Evolutionary conservation across 2,329 filamentous ascomycete genomes (phyloP).

Genomic region (Paradendryphiella salina): DNA sequence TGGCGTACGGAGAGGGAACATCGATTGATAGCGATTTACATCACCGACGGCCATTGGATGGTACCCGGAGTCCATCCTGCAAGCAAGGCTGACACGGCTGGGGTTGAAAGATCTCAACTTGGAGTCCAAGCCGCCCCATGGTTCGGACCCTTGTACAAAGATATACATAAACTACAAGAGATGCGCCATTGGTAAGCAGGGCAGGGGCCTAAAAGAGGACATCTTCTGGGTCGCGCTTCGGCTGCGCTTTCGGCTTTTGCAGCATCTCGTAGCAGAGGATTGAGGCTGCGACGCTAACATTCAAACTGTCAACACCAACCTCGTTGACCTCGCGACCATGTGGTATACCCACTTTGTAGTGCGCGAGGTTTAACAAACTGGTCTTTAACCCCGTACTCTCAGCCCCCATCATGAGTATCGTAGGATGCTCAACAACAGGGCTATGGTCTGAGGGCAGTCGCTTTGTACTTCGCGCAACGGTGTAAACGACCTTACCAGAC

Average conservation of each 20-base stretch:
- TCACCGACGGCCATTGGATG: slow-evolving; percentile 2
- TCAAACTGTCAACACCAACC: slow-evolving; percentile 79
- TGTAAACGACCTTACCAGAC: slow-evolving; percentile 35
- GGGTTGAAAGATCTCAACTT: neutral
- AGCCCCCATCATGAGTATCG: slow-evolving; percentile 70
- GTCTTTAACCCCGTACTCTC: slow-evolving; percentile 37
- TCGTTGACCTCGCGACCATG: slow-evolving; percentile 53
- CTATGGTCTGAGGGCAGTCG: slow-evolving; percentile 26
- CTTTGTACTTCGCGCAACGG: slow-evolving; percentile 25
- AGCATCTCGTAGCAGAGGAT: slow-evolving; percentile 74
- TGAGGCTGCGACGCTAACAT: slow-evolving; percentile 86
- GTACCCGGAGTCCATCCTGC: neutral
- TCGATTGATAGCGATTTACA: slow-evolving; percentile 13
- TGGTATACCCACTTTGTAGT: slow-evolving; percentile 66
- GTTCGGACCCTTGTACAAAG: neutral
- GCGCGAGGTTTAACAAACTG: slow-evolving; percentile 58
- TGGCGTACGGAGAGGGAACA: slow-evolving; percentile 9
- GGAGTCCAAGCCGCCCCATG: neutral
- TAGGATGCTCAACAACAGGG: slow-evolving; percentile 57
- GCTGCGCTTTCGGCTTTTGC: slow-evolving; percentile 40
- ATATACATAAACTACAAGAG: slow-evolving; percentile 6
- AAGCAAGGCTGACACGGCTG: slow-evolving; percentile 7
- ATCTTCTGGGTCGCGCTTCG: slow-evolving; percentile 16
- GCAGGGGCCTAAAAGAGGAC: slow-evolving; percentile 27
- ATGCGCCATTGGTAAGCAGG: neutral